Base-by-base conservation (phyloP, 345 rosid species). In the Acer yangbiense region DNA sequence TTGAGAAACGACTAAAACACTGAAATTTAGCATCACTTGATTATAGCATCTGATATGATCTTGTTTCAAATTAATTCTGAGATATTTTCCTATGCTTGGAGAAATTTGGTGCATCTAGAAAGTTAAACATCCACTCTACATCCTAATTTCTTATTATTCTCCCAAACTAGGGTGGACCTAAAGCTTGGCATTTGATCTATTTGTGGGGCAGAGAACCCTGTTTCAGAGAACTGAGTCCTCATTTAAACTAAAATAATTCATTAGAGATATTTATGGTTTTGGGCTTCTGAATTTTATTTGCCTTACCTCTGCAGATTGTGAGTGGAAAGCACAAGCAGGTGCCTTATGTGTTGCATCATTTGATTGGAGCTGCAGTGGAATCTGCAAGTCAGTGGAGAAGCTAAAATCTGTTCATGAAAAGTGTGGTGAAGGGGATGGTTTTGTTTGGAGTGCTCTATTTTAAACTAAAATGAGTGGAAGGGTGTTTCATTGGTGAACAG, bases 301-400 rank as follows among this genome's bases (percentile, higher is more conserved):
- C 25, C 43, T 50, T 16, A 54, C 61, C 29, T 2, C 64, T 66
- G 73, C 85, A 96, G 99, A 96, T 83, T 96, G 98, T 75, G 93
- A 92, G 87, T 93, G 98, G 99, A 96, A 94, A 86, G 98, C 98
- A 65, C 91, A 92, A 88, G 98, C 98, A 0, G 98, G 98, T 0
- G 88, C 89, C 52, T 89, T 89, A 14, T 96, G 99, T 77, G 82
- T 91, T 60, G 98, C 99, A 50, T 94, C 99, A 1, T 96, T 94
- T 64, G 98, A 96, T 73, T 96, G 99, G 98, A 96, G 94, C 85
- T 96, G 99, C 83, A 96, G 99, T 29, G 98, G 98, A 41, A 96
- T 94, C 75, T 94, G 98, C 91, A 94, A 94, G 82, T 96, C 99
- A 0, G 97, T 96, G 58, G 98, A 96, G 89, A 96, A 81, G 81